phyloP scores from a whole-genome alignment of 495 filamentous ascomycete species.

The Opeltia flavorubescens region DNA sequence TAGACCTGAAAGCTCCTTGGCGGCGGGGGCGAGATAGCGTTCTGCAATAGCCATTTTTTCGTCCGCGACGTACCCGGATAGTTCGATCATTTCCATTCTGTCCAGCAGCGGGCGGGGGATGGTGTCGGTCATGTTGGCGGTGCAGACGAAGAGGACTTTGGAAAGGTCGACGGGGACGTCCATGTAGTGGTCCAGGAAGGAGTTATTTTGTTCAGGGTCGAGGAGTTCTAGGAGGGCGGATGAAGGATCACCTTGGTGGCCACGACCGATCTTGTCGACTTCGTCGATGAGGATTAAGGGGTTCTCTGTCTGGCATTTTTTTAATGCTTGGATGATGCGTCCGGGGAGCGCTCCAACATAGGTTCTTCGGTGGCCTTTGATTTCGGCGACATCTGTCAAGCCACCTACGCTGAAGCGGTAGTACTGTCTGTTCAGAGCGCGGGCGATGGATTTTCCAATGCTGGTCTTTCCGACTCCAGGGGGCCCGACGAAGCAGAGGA shows the following conservation, averaged over 20 bases:
- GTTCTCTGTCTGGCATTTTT: constrained; percentile 99
- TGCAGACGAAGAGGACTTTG: constrained; percentile 98
- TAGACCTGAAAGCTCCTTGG: constrained; percentile 79
- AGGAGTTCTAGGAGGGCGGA: constrained; percentile 89
- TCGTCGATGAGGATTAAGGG: constrained; percentile 95
- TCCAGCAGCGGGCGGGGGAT: constrained; percentile 91
- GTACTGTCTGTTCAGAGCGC: constrained; percentile 87
- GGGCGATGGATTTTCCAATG: constrained; percentile 95
- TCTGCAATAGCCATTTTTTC: constrained; percentile 99
- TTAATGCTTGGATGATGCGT: constrained; percentile 92
- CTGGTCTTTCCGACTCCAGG: constrained; percentile 96
- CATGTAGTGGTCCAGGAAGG: constrained; percentile 97
- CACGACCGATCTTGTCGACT: constrained; percentile 92
- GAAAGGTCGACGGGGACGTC: constrained; percentile 96
- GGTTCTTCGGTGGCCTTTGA: constrained; percentile 93
- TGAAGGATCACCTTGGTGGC: constrained; percentile 90
- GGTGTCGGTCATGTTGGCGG: constrained; percentile 97
- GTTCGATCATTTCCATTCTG: constrained; percentile 94
- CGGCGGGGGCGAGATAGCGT: constrained; percentile 77
- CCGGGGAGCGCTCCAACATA: constrained; percentile 95
- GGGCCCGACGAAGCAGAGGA: constrained; percentile 92
- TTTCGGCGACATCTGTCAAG: constrained; percentile 95
- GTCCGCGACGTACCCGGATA: constrained; percentile 93
- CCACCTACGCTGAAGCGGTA: constrained; percentile 97
- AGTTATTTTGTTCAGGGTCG: constrained; percentile 94